Evolutionary conservation across 495 filamentous ascomycete genomes (phyloP).

Genomic region (Penicillium macrosclerotiorum): DNA sequence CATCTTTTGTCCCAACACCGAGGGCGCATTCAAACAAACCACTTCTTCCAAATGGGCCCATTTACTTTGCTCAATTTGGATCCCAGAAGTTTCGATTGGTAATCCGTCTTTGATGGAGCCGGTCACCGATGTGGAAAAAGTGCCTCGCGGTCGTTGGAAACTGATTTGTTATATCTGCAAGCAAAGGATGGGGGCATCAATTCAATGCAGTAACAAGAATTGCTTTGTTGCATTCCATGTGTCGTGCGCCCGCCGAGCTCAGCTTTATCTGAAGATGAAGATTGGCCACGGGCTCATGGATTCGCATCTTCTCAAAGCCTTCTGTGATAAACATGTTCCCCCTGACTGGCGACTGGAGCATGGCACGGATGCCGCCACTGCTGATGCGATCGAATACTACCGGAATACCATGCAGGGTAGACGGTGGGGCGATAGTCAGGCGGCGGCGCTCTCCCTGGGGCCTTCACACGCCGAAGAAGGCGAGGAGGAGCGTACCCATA

Average conservation of each 20-base stretch:
- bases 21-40: constrained; percentile 98
- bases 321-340: constrained; percentile 95
- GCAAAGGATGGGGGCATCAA: constrained; percentile 96
- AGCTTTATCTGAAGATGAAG: constrained; percentile 95
- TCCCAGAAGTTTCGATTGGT: constrained; percentile 92
- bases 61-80: constrained; percentile 96
- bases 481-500: constrained; percentile 33
- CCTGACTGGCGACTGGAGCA: constrained; percentile 85
- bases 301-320: constrained; percentile 85
- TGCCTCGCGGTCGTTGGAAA: constrained; percentile 91
- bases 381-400: constrained; percentile 78
- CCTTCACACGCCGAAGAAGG: constrained; percentile 53
- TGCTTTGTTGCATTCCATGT: constrained; percentile 99
- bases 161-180: constrained; percentile 95
- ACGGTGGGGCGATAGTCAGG: constrained; percentile 88
- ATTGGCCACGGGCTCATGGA: constrained; percentile 85
- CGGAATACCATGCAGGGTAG: constrained; percentile 78
- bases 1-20: constrained; percentile 96
- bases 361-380: constrained; percentile 64
- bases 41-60: constrained; percentile 95
- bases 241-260: constrained; percentile 85
- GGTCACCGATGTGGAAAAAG: constrained; percentile 95
- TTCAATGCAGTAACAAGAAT: constrained; percentile 96
- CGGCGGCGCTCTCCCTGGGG: constrained; percentile 75
- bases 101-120: constrained; percentile 98